Conservation (phyloP, 768 basidiomycete genomes). For the Asterophora lycoperdoides region DNA sequence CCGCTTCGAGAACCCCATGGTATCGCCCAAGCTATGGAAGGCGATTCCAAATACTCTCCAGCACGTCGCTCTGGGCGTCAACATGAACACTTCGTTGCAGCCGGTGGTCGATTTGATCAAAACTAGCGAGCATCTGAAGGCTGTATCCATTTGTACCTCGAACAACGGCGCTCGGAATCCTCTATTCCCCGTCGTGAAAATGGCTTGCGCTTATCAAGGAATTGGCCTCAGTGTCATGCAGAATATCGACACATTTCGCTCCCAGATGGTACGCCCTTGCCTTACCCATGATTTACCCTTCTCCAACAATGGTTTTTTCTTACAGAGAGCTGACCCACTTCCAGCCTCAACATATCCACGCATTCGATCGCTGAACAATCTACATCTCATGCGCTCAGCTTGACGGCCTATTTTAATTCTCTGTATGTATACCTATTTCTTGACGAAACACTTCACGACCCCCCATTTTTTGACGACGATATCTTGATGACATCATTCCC, state of each 20-base stretch:
- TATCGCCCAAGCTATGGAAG: conserved; percentile 42
- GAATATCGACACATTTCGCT: conserved; percentile 51
- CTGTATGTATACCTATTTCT: conserved; percentile 12
- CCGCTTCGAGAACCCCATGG: conserved; percentile 50
- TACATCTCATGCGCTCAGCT: conserved; percentile 13
- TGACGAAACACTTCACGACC: conserved; percentile 1
- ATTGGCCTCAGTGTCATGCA: conserved; percentile 48
- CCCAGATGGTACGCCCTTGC: conserved; percentile 40
- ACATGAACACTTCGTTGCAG: conserved; percentile 50
- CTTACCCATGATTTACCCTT: conserved; percentile 5
- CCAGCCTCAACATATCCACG: conserved; percentile 15
- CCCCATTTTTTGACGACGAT: not conserved
- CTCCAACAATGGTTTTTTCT: not conserved
- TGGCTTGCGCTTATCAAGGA: conserved; percentile 61
- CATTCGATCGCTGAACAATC: conserved; percentile 17
- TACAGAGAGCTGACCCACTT: conserved; percentile 19
- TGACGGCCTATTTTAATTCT: conserved; percentile 4
- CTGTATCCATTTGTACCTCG: conserved; percentile 53
- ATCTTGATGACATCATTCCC: conserved; percentile 5
- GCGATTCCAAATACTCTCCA: conserved; percentile 45
- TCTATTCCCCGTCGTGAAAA: conserved; percentile 50
- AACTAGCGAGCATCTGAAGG: conserved; percentile 36
- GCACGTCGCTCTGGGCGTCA: conserved; percentile 58
- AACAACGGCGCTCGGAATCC: conserved; percentile 46
- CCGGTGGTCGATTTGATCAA: conserved; percentile 54